A percentile compares a stretch with the other conserved stretches of the same genome.
phyloP scores from a whole-genome alignment of 2,329 filamentous ascomycete species.

The Beauveria caledonica region DNA sequence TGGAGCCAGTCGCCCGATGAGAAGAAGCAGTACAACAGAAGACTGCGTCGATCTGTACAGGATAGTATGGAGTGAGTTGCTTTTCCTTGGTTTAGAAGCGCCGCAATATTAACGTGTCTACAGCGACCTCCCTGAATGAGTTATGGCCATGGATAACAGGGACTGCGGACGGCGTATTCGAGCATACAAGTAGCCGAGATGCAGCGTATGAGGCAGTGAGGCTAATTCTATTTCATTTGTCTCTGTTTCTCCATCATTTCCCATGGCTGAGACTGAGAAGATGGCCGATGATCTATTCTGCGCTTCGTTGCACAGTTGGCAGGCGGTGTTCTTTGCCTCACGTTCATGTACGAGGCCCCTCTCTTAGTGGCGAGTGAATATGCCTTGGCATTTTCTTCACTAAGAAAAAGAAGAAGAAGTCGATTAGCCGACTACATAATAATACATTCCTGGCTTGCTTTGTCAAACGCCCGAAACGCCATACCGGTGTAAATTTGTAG shows the following conservation, averaged over 20 bases:
- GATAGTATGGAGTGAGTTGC: constrained; percentile 51
- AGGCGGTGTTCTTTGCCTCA: not conserved
- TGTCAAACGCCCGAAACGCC: not conserved
- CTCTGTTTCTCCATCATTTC: not conserved
- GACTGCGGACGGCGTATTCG: not conserved
- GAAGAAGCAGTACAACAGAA: constrained; percentile 76
- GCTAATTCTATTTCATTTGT: not conserved
- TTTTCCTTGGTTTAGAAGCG: not conserved
- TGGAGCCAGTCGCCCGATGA: constrained; percentile 70
- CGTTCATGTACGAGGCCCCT: too few relatives aligned
- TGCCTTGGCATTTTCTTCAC: not conserved
- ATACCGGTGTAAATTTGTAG: not conserved
- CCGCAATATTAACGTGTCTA: not conserved
- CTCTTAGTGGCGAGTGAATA: not conserved
- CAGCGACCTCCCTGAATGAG: constrained; percentile 27
- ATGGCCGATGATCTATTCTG: not conserved
- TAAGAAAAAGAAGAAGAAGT: not conserved
- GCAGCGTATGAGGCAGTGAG: too few relatives aligned
- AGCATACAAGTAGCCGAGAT: not conserved
- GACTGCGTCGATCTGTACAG: constrained; percentile 69
- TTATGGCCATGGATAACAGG: not conserved
- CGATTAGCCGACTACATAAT: not conserved
- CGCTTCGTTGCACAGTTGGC: not conserved
- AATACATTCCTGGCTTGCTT: not conserved
- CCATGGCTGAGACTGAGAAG: not conserved